Evolutionary conservation across 495 filamentous ascomycete genomes (phyloP), one percentile per base, ranked within the genome.

Genomic region (Aspergillus sclerotiicarbonarius): DNA sequence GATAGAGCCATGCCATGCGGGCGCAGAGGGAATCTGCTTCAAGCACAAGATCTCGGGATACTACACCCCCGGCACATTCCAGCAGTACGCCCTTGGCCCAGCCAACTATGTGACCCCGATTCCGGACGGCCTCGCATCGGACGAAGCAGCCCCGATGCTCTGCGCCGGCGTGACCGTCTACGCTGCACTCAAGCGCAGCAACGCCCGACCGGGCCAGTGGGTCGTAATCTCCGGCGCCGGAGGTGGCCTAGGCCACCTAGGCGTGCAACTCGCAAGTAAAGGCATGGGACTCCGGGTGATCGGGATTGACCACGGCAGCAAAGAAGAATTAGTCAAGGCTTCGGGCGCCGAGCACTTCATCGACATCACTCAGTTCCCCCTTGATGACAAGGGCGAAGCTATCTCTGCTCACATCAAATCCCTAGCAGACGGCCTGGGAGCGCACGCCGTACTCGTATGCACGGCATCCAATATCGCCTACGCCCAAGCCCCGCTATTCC

Each of bases 271-370:
- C 21, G 87, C 83, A 9, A 71, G 71, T 41, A 68, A 72, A 1
- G 87, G 82, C 4, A 89, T 90, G 81, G 84, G 80, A 3, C 68
- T 85, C 16, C 80, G 88, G 18, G 84, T 90, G 29, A 85, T 90
- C 54, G 86, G 84, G 21, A 82, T 90, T 65, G 88, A 90, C 69
- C 74, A 80, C 62, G 82, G 83, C 48, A 78, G 74, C 53, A 90
- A 90, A 65, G 78, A 82, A 56, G 70, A 79, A 2, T 62, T 87
- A n/a, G 80, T 85, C 29, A 76, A 78, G 19, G 75, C 77, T 0
- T 83, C 74, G 33, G 88, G 88, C 1, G 87, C 87, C 2, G 87
- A 90, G 68, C 76, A 81, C 55, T 90, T 90, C 66, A 73, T 91
- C 54, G 86, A 87, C 56, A 68, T 86, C 49, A 83, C 82, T n/a